Base-by-base conservation (phyloP, 345 rosid genomes). In the Hypericum perforatum region DNA sequence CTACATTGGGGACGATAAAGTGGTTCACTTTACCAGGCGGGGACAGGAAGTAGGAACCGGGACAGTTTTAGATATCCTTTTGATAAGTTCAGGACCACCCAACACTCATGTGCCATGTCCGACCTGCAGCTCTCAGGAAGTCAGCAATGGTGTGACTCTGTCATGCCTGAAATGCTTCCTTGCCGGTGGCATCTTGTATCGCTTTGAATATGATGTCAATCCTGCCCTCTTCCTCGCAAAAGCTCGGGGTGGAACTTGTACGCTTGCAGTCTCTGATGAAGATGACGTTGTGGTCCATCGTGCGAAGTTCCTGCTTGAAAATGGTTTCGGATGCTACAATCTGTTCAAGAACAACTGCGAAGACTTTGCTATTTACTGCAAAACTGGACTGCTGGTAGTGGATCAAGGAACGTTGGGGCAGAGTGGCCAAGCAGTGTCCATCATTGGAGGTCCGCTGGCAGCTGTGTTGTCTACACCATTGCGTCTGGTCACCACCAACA, bases 31-130 rank as follows among this genome's bases (percentile, higher is more conserved):
- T 63, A 91, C 98, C 0, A 75, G 96, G 64, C 76, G 72, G 6
- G 98, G 96, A 52, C 83, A 87, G 75, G 98, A 92, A 73, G 90
- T 92, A 6, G 96, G 81, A 56, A 92, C 96, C 0, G 96, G 96
- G 6, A 88, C 96, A 0, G 78, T 74, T 37, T 60, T 92, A 38
- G 96, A 92, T 70, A 29, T 78, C 49, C 63, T 92, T 10, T 66
- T 92, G 43, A 74, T 71, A 15, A 92, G 96, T 69, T 88, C 96
- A 11, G 83, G 74, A 44, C 88, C 96, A 9, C 60, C 86, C 7
- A 76, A 65, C 41, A 15, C 58, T 58, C 77, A 53, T 22, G 65
- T 61, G 6, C 81, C 79, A 10, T 92, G 98, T 60, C 72, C 86
- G 14, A 83, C 68, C 1, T 92, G 98, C 41, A 67, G 76, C 43